Evolutionary conservation across 495 filamentous ascomycete species (phyloP).

Genomic region (Neurospora sp.): DNA sequence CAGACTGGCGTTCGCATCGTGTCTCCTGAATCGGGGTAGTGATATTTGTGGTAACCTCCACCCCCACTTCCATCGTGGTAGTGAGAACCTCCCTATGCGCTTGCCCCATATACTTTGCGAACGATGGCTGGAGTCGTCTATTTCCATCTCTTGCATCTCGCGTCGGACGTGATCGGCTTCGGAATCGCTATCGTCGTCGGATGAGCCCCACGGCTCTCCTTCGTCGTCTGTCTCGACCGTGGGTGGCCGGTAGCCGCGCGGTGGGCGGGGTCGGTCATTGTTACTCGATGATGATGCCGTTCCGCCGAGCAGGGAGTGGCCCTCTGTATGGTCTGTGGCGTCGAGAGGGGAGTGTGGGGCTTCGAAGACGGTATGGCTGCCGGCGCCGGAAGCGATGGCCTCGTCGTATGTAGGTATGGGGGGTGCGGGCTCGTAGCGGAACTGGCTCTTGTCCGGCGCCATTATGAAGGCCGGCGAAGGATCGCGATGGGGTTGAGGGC

Average conservation of each 20-base stretch:
- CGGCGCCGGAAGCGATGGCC: slow-evolving; percentile 47
- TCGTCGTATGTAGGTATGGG: slow-evolving; percentile 94
- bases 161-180: slow-evolving; percentile 53
- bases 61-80: slow-evolving; percentile 35
- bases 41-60: slow-evolving; percentile 37
- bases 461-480: slow-evolving; percentile 17
- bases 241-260: slow-evolving; percentile 56
- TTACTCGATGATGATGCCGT: slow-evolving; percentile 9
- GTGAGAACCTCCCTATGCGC: slow-evolving; percentile 31
- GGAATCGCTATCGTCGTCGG: slow-evolving; percentile 30
- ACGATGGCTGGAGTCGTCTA: slow-evolving; percentile 56
- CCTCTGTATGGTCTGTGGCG: slow-evolving; percentile 29
- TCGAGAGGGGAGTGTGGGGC: slow-evolving; percentile 26
- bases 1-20: slow-evolving; percentile 5
- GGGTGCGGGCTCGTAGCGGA: slow-evolving; percentile 51
- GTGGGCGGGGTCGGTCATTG: slow-evolving; percentile 26
- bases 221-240: slow-evolving; percentile 55
- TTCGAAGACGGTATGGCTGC: slow-evolving; percentile 12
- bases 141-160: slow-evolving; percentile 85
- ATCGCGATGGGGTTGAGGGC: neutral
- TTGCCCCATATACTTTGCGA: slow-evolving; percentile 38
- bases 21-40: slow-evolving; percentile 27
- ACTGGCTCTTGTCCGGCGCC: slow-evolving; percentile 32
- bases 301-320: slow-evolving; percentile 48
- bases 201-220: slow-evolving; percentile 28